A percentile compares a stretch with the other conserved stretches of the same genome.
phyloP scores from a whole-genome alignment of 768 basidiomycete genomes.

The Pseudohyphozyma bogoriensis region DNA sequence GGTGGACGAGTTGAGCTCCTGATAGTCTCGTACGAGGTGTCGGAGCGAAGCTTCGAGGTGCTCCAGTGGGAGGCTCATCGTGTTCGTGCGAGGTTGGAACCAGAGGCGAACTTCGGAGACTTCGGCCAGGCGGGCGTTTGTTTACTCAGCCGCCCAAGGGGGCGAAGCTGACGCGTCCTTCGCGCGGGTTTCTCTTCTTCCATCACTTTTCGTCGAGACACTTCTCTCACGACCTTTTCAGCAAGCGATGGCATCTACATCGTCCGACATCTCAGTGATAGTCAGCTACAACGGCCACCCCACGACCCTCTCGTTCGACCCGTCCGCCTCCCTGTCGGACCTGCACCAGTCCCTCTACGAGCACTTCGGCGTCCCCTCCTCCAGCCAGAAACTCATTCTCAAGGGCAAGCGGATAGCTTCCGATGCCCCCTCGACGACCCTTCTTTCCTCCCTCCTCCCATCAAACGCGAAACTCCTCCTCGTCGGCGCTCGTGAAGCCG shows the following conservation, averaged over 20 bases:
- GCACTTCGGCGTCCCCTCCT: conserved; percentile 9
- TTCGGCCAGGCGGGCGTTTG: neutral
- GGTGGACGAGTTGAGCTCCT: conserved; percentile 11
- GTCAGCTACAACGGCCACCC: no score
- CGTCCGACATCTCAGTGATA: no score
- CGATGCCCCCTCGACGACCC: no score
- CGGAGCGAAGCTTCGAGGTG: conserved; percentile 4
- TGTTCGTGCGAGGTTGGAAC: neutral
- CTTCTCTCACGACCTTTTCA: no score
- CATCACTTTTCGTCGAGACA: neutral
- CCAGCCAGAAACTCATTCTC: conserved; percentile 17
- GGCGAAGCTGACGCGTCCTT: neutral
- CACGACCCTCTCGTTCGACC: no score
- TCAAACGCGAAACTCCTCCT: conserved; percentile 17
- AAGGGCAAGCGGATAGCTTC: no score
- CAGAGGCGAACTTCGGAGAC: neutral
- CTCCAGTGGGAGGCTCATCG: neutral
- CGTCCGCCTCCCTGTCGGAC: neutral
- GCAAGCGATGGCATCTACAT: no score
- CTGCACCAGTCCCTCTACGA: neutral
- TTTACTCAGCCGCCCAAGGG: no score
- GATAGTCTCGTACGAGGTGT: conserved; percentile 4
- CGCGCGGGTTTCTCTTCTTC: neutral
- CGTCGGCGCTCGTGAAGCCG: conserved; percentile 8
- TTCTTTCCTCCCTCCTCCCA: neutral